Base-by-base conservation (phyloP, 345 rosid species). In the Heritiera fomes region DNA sequence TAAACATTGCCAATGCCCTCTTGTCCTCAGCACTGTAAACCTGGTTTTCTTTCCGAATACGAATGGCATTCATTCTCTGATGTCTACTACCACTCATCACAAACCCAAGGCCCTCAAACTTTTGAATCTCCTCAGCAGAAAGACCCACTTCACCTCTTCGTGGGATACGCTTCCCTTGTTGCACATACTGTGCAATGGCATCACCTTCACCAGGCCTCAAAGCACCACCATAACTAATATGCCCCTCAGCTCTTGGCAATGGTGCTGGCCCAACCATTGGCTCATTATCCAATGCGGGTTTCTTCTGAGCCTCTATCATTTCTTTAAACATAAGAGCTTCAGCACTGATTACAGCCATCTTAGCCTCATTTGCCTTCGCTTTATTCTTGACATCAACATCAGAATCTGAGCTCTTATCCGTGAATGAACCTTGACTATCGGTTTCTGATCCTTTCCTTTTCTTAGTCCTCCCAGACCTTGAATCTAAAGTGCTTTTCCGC, bases 131-230 rank as follows among this genome's bases (percentile, higher is more conserved):
- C 20, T 97, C 99, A 1, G 98, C 98, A 28, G 94, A 91, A 59
- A 97, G 91, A 89, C 98, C 99, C 86, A 97, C 99, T 88, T 97
- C 99, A 78, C 99, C 99, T 93, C 99, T 91, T 73, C 98, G 92
- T 8, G 98, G 99, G 50, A 96, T 96, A 89, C 98, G 97, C 85
- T 96, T 96, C 68, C 99, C 98, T 86, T 97, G 98, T 78, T 94
- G 98, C 65, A 94, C 99, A 83, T 97, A 94, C 86, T 94, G 98
- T 2, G 99, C 98, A 82, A 97, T 94, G 14, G 97, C 98, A 65
- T 94, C 99, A 85, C 99, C 98, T 91, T 97, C 99, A 83, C 98
- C 98, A 18, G 99, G 99, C 80, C 99, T 86, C 79, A 97, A 83
- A 3, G 99, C 99, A 77, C 98, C 98, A 82, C 99, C 98, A 79